Evolutionary conservation across 257 asterid species (phyloP), one percentile per base, ranked within the genome.

Genomic region (Solanum etuberosum): DNA sequence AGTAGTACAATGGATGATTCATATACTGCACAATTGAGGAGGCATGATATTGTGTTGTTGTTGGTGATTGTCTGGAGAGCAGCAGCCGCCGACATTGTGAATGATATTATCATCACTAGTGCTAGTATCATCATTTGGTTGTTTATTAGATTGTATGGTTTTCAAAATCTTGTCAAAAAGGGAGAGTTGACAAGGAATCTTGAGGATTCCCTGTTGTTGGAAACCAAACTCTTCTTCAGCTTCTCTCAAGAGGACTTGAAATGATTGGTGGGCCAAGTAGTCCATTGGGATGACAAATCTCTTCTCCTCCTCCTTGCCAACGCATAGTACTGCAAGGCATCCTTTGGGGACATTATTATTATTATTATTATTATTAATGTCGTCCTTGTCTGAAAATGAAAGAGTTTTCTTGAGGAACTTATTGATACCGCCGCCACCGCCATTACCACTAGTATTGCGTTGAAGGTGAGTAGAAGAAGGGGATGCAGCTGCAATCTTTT

Each of bases 141-240:
- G 71, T 25, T 63, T 10, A 63, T 63, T n/a, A 63, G 31, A 25
- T 57, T 92, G 90, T 90, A 93, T 90, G 89, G 87, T 90, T 90
- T 89, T 92, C 91, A 95, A 40, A 15, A 94, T 87, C 78, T 91
- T 91, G 87, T 95, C 90, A 32, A 95, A 95, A 61, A 91, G 48
- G 2, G 92, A 87, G 13, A 95, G 93, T 70, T 94, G 90, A 46
- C 98, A 95, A 9, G 98, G 98, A 34, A 95, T 89, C 89, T 88
- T 91, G 4, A 95, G 94, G 54, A 94, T 91, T 27, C 98, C 98
- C 87, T 95, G 93, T 67, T 93, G 95, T 54, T 95, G 98, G 89
- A 95, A 95, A 3, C 98, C 98, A 42, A 94, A 95, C 70, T 94
- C 98, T 42, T 95, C 98, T 87, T 95, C 98, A 0, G 98, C 98